phyloP scores from a whole-genome alignment of 2,329 filamentous ascomycete genomes.

The Neophaeococcomyces mojaviensis region DNA sequence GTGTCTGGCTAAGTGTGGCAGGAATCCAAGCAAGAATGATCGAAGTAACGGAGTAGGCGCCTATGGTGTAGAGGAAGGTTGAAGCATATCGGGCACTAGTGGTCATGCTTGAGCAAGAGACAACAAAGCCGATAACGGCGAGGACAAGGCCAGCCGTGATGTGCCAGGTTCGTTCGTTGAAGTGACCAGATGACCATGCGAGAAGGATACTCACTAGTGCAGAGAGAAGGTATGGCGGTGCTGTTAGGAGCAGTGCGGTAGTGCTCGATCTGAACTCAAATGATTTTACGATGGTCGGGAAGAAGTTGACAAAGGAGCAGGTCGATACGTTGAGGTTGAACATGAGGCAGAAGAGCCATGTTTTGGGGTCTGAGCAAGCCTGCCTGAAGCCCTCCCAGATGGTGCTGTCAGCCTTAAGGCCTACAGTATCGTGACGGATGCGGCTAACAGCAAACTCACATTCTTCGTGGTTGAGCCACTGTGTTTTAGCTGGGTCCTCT shows the following conservation, averaged over 20 bases:
- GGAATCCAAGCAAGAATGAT: constrained; percentile 37
- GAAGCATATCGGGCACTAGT: constrained; percentile 26
- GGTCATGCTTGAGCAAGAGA: constrained; percentile 39
- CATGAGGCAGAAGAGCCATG: constrained; percentile 4
- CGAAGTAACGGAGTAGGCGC: constrained; percentile 31
- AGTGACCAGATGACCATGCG: constrained; percentile 24
- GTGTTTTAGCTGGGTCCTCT: constrained; percentile 35
- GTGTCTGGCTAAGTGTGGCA: constrained; percentile 51
- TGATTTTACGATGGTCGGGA: constrained; percentile 23
- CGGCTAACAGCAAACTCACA: constrained; percentile 32
- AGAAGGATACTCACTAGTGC: constrained; percentile 15
- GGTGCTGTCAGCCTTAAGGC: constrained; percentile 31
- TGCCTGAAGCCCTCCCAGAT: constrained; percentile 33
- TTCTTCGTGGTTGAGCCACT: constrained; percentile 22
- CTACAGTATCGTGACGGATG: constrained; percentile 38
- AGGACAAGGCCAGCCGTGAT: constrained; percentile 55
- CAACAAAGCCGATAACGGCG: constrained; percentile 38
- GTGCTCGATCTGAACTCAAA: constrained; percentile 10
- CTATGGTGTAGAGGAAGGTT: constrained; percentile 26
- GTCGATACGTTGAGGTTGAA: constrained; percentile 33
- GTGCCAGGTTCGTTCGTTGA: constrained; percentile 59
- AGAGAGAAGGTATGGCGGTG: constrained; percentile 23
- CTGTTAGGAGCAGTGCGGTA: constrained; percentile 17
- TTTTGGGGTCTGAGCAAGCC: neutral
- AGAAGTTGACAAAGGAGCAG: constrained; percentile 42